Evolutionary conservation across 2,329 filamentous ascomycete genomes (phyloP), one percentile per base, ranked within the genome.

Genomic region (Kalmusia sp.): DNA sequence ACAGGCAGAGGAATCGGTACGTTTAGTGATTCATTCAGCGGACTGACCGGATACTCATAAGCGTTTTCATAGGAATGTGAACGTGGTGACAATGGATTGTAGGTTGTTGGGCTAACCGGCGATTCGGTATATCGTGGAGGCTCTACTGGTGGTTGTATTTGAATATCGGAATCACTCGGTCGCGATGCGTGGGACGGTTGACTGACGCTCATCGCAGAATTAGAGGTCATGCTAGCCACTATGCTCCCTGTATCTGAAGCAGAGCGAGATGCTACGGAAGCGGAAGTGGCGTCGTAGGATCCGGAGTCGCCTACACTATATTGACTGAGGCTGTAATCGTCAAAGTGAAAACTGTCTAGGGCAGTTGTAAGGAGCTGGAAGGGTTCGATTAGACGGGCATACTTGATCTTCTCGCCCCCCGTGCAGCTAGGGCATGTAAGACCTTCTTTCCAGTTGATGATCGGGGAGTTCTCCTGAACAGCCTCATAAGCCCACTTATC

Each of bases 331-430:
- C 54, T 60, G 51, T 65, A 59, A 49, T 61, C 45, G 55, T 70
- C 40, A 56, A 54, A 54, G n/a, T 61, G 49, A 22, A 58, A 11
- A 44, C 52, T 55, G 4, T 68, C 59, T 4, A 70, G 47, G 6
- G 62, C 51, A 47, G 52, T 61, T 15, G 63, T 38, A n/a, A 67
- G 35, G 14, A 63, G 61, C 34, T 68, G 66, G 8, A 73, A 62
- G 8, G 68, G 65, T 49, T 75, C 69, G n/a, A 73, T 64, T 35
- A 74, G 61, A 7, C 71, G 70, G 35, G 70, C 70, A 44, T 59
- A 63, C 21, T 72, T 72, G 49, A 74, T 71, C 38, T 60, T 68
- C 40, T 64, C 64, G 14, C 59, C 64, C 38, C 59, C 57, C 6
- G 62, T 58, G 47, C 72, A 74, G 15, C 72, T 61, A 11, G 71